A percentile compares a stretch with the other conserved stretches of the same genome.
Evolutionary conservation across 495 filamentous ascomycete species (phyloP).

Genomic region (Penicillium tannophilum): DNA sequence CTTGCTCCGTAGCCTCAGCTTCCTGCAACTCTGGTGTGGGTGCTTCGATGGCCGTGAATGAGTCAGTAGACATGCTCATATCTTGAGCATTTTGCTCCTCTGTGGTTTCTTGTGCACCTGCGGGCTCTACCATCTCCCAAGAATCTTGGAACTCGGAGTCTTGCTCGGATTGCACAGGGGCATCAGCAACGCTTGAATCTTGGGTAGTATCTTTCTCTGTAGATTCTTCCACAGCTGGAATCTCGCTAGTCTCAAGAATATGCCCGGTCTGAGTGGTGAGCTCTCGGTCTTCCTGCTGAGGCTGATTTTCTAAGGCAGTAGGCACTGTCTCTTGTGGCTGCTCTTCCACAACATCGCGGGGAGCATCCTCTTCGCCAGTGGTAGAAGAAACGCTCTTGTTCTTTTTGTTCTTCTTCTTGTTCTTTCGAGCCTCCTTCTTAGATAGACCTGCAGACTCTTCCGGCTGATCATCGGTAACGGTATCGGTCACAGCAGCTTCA

Average conservation of each 20-base stretch:
- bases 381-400: constrained; percentile 22
- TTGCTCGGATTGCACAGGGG: constrained; percentile 3
- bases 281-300: constrained; percentile 5
- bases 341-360: not conserved
- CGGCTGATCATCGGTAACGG: constrained; percentile 12
- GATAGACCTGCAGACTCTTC: constrained; percentile 21
- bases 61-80: not conserved
- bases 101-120: constrained; percentile 1
- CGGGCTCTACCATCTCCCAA: constrained; percentile 8
- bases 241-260: not conserved
- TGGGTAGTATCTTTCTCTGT: constrained; percentile 9
- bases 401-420: constrained; percentile 42
- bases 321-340: not conserved
- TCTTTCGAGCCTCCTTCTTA: constrained; percentile 42
- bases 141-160: constrained; percentile 9
- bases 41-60: not conserved
- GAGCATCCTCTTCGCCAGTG: not conserved
- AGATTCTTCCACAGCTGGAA: not conserved
- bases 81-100: not conserved
- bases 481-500: constrained; percentile 1
- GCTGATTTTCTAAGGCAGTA: not conserved
- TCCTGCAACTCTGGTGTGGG: not conserved
- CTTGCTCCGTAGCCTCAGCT: not conserved
- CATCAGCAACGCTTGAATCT: constrained; percentile 2
- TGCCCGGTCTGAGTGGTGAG: not conserved